These are phyloP conservation scores for Lentinus tigrinus DNA, from an alignment of 768 basidiomycete species.

Conservation along the genomic window DNA sequence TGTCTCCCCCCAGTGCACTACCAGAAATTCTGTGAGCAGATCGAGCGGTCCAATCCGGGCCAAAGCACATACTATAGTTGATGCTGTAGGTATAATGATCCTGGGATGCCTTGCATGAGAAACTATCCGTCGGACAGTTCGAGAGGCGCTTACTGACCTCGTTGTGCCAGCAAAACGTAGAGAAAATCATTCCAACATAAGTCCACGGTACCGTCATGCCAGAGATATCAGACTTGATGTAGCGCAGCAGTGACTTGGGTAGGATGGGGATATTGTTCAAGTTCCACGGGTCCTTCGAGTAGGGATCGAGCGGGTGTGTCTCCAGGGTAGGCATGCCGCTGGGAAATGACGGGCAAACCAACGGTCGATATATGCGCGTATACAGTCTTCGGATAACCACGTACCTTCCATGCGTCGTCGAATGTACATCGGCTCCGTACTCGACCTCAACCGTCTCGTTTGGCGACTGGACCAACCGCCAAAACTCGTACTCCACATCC, in stretches of 20 bases:
- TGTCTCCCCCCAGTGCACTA: constrained; percentile 99
- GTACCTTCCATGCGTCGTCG: constrained; percentile 95
- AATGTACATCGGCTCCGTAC: constrained; percentile 99
- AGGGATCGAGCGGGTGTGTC: constrained; percentile 84
- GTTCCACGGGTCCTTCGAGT: constrained; percentile 94
- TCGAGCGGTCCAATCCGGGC: not conserved
- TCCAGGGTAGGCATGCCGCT: constrained; percentile 97
- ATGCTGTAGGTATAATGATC: constrained; percentile 98
- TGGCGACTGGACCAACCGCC: constrained; percentile 89
- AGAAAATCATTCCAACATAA: constrained; percentile 98
- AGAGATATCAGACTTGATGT: constrained; percentile 97
- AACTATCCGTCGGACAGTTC: constrained; percentile 9
- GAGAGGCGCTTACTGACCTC: constrained; percentile 52
- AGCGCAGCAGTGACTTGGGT: constrained; percentile 89
- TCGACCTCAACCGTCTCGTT: constrained; percentile 95
- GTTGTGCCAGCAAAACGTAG: constrained; percentile 99
- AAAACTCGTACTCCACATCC: constrained; percentile 94
- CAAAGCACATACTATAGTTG: constrained; percentile 71
- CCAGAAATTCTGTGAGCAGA: constrained; percentile 3
- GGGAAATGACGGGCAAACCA: not conserved
- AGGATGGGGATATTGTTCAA: constrained; percentile 96
- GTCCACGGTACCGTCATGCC: constrained; percentile 99
- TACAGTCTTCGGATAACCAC: constrained; percentile 21
- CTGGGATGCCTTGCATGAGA: constrained; percentile 37
- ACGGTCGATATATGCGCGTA: not conserved